Evolutionary conservation across 176 grass and related monocot species (phyloP), one percentile per base, ranked within the genome.

Genomic region (Rhipidocladum racemiflorum): DNA sequence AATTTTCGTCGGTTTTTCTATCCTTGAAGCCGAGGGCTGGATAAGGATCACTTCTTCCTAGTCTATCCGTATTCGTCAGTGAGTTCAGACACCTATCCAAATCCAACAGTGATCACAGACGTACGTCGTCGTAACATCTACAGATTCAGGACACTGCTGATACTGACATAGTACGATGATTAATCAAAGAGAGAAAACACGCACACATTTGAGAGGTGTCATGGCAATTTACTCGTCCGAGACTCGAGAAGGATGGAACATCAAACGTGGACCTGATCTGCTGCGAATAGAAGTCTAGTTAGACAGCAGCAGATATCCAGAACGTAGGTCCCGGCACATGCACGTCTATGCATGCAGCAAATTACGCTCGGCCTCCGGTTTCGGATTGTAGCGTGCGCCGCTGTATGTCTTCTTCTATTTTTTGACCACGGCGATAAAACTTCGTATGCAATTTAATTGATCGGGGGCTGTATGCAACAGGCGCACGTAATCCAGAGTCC

Each of bases 141-240:
- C 45, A 48, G 14, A 25, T 34, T 51, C 43, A 51, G 29, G 39
- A 36, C 1, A 20, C 7, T 6, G 38, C 12, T 23, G 14, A 45
- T 29, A 9, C 4, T 1, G 21, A 44, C 75, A 17, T 3, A 12
- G n/a, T n/a, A 3, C 2, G 1, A 21, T 8, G 32, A 21, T 27
- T 16, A 6, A 76, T 18, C 2, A 45, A n/a, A 45, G 13, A 25
- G 23, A 16, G 65, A 1, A 27, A 40, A 54, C 39, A 21, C 18
- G 28, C 15, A 10, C 55, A 35, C 2, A 36, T 43, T 24, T 23
- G 1, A 5, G 9, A 86, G 29, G 53, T 43, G 40, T 68, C 61
- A 12, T 14, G 48, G 14, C 70, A 86, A 87, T 35, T 84, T 70
- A 42, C 25, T 60, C 28, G 13, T 24, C 10, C 6, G 50, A 80